Conservation (phyloP, 2,329 filamentous ascomycete species). For the Nemania diffusa region DNA sequence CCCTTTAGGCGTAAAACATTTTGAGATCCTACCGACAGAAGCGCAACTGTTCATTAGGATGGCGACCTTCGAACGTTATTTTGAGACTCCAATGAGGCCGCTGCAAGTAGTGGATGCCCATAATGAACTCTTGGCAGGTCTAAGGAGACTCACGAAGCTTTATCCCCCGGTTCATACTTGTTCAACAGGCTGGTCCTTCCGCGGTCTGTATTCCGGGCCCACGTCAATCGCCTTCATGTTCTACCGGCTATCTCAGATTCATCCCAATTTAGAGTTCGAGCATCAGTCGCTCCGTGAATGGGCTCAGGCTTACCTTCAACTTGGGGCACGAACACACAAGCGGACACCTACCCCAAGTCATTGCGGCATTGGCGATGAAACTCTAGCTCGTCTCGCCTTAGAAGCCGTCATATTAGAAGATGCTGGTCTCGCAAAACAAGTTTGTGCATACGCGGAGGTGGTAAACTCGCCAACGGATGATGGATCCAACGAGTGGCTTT, state of each 20-base stretch:
- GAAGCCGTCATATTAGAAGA: constrained; percentile 56
- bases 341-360: constrained; percentile 53
- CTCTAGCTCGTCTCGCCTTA: constrained; percentile 59
- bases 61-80: constrained; percentile 35
- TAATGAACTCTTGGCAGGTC: constrained; percentile 41
- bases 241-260: constrained; percentile 57
- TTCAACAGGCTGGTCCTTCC: constrained; percentile 49
- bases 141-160: constrained; percentile 39
- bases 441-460: constrained; percentile 55
- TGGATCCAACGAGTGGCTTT: constrained; percentile 69
- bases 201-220: constrained; percentile 64
- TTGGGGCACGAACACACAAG: constrained; percentile 50
- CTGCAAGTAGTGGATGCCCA: constrained; percentile 29
- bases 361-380: constrained; percentile 63
- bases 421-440: constrained; percentile 50
- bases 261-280: constrained; percentile 57
- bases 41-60: constrained; percentile 26
- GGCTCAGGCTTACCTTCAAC: constrained; percentile 58
- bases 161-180: constrained; percentile 44
- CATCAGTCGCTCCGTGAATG: constrained; percentile 57
- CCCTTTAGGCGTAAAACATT: not conserved
- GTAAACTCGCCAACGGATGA: constrained; percentile 59
- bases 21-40: too few species aligned
- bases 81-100: constrained; percentile 33
- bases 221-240: constrained; percentile 68